Base-by-base conservation (phyloP, 768 basidiomycete genomes). In the Phanerochaete carnosa region DNA sequence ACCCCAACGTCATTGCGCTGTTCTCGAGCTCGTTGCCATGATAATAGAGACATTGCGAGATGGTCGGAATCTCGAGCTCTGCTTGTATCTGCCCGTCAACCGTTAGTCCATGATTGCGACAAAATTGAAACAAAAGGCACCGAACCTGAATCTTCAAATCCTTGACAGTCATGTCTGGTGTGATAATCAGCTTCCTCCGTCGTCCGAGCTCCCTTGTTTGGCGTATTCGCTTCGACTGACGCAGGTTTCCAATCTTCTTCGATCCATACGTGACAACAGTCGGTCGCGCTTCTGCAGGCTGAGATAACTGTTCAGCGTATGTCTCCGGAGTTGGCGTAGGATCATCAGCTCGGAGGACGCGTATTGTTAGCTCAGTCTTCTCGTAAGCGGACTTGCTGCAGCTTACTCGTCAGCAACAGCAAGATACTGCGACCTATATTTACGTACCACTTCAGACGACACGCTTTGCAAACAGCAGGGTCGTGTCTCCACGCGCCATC, bases 141-240 rank as follows among this genome's bases (percentile, higher is more conserved):
- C 83, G 60, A 59, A 91, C 88, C 78, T 83, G 79, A 57, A 90
- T 68, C 72, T 92, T 93, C 66, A 94, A 83, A 16, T 93, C 90
- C 70, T 88, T 92, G 54, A 94, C 80, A 0, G 88, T 86, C 63
- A 83, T 91, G 30, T 73, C 69, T 70, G 90, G 92, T 46, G 77
- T 75, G 47, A 94, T 79, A 12, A 74, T 79, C 52, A 91, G 68
- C 64, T 73, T 81, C 60, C 78, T 79, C 63, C 76, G 74, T 65
- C 82, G 81, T 8, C 78, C 81, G 28, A 76, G 69, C 57, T 83
- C 79, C 69, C 81, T 81, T 16, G 77, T 78, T 66, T 83, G 79
- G 47, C 85, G 85, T 47, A 92, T 77, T 22, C 92, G 87, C 66
- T 82, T 85, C 22, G 92, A 93, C 60, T 90, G 88, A 64, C 69